A percentile compares a stretch with the other conserved stretches of the same genome.
Conservation (phyloP, 2,329 filamentous ascomycete genomes). For the Xylaria multiplex region DNA sequence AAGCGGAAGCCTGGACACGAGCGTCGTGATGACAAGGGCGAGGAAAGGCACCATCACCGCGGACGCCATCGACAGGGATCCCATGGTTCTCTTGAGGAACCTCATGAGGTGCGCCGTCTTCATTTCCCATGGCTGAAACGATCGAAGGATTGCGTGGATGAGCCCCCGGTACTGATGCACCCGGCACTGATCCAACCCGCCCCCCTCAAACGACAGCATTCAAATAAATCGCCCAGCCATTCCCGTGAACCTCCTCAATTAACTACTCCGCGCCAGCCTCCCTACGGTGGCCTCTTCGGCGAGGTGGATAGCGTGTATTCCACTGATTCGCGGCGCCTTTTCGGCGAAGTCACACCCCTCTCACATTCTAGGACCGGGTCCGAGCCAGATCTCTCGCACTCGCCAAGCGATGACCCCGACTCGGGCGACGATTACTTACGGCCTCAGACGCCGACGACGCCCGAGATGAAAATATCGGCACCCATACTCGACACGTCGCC, state of each 20-base stretch:
- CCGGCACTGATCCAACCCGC: conserved; percentile 38
- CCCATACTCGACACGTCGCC: conserved; percentile 62
- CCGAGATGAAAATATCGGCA: conserved; percentile 55
- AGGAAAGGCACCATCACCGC: conserved; percentile 33
- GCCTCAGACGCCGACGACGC: conserved; percentile 44
- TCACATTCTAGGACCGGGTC: conserved; percentile 42
- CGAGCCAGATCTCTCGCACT: conserved; percentile 48
- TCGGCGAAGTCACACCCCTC: conserved; percentile 46
- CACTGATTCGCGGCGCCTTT: conserved; percentile 44
- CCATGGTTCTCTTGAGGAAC: conserved; percentile 40
- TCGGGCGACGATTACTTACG: conserved; percentile 49
- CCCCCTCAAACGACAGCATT: conserved; percentile 41
- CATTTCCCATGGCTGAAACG: conserved; percentile 44
- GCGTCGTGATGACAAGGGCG: conserved; percentile 39
- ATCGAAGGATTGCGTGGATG: conserved; percentile 39
- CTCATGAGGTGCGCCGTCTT: conserved; percentile 38
- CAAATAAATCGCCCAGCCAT: conserved; percentile 39
- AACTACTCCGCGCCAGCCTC: conserved; percentile 41
- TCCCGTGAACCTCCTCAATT: conserved; percentile 39
- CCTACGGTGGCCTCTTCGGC: conserved; percentile 45
- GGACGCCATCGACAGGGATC: conserved; percentile 35
- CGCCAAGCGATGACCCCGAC: conserved; percentile 46
- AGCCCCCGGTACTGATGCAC: conserved; percentile 35
- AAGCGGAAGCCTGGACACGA: conserved; percentile 46
- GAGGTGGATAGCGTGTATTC: conserved; percentile 47